Evolutionary conservation across 2,329 filamentous ascomycete species (phyloP).

Genomic region (Metarhizium robertsii): DNA sequence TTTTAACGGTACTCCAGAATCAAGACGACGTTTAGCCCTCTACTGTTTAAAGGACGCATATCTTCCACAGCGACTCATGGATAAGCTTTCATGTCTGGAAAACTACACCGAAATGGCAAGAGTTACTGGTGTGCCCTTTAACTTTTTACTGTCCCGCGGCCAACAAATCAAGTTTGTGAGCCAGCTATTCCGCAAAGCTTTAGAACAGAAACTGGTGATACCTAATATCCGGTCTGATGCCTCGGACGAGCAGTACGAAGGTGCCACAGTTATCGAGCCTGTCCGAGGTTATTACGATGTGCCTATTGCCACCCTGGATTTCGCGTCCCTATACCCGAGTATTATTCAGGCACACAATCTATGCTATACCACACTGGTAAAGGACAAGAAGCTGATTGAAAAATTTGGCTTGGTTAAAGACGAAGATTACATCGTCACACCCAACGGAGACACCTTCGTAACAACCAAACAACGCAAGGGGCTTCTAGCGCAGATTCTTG

Average conservation of each 20-base stretch:
- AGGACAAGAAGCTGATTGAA: conserved; percentile 58
- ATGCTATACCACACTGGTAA: conserved; percentile 86
- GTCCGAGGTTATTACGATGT: conserved; percentile 89
- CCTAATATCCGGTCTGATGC: conserved; percentile 68
- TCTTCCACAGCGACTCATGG: conserved; percentile 85
- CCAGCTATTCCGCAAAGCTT: conserved; percentile 88
- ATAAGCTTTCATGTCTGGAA: conserved; percentile 95
- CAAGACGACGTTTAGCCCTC: conserved; percentile 77
- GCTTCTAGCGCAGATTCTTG: conserved; percentile 86
- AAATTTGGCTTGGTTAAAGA: conserved; percentile 72
- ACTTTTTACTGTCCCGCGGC: conserved; percentile 80
- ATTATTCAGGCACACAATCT: conserved; percentile 99
- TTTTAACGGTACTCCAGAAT: conserved; percentile 93
- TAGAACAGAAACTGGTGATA: conserved; percentile 89
- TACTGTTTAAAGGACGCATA: conserved; percentile 99
- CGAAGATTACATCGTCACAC: conserved; percentile 93
- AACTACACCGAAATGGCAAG: conserved; percentile 99
- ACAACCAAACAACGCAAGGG: conserved; percentile 86
- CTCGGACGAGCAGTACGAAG: conserved; percentile 86
- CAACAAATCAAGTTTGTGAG: conserved; percentile 98
- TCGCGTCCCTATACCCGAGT: conserved; percentile 94
- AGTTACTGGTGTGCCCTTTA: conserved; percentile 97
- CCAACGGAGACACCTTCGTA: conserved; percentile 88
- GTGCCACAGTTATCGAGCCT: conserved; percentile 95
- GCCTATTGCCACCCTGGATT: conserved; percentile 94